Conservation (phyloP, 75 land plant genomes). For the Adiantum capillusveneris region DNA sequence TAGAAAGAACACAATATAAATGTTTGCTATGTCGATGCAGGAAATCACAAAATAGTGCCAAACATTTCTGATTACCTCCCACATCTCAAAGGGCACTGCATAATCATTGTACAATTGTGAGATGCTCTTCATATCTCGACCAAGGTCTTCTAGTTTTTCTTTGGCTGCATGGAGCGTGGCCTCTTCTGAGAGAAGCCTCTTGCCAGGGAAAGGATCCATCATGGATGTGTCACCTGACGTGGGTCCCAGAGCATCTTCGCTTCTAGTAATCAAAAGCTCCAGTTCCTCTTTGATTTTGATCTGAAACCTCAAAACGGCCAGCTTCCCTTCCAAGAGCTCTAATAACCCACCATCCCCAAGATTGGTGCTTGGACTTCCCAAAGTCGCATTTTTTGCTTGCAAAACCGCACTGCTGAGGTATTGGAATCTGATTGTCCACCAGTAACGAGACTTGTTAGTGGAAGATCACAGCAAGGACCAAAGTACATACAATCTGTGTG, state of each 20-base stretch:
- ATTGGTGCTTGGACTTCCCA: conserved; percentile 29
- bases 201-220: conserved; percentile 38
- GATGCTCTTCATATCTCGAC: conserved; percentile 78
- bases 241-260: conserved; percentile 16
- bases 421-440: conserved; percentile 62
- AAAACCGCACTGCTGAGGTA: conserved; percentile 94
- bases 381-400: conserved; percentile 77
- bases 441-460: no score
- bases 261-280: conserved; percentile 46
- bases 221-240: conserved; percentile 19
- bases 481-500: not conserved
- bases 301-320: conserved; percentile 86
- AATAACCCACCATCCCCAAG: conserved; percentile 63
- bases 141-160: conserved; percentile 76
- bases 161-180: conserved; percentile 30
- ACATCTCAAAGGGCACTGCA: conserved; percentile 90
- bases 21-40: no score
- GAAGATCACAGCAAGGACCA: no score
- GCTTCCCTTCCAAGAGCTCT: conserved; percentile 90
- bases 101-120: conserved; percentile 95
- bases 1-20: no score
- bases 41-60: no score
- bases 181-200: conserved; percentile 21
- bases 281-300: conserved; percentile 77
- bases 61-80: conserved; percentile 99